Evolutionary conservation across 305 asterid genomes (phyloP).

Genomic region (Fraxinus floribunda): DNA sequence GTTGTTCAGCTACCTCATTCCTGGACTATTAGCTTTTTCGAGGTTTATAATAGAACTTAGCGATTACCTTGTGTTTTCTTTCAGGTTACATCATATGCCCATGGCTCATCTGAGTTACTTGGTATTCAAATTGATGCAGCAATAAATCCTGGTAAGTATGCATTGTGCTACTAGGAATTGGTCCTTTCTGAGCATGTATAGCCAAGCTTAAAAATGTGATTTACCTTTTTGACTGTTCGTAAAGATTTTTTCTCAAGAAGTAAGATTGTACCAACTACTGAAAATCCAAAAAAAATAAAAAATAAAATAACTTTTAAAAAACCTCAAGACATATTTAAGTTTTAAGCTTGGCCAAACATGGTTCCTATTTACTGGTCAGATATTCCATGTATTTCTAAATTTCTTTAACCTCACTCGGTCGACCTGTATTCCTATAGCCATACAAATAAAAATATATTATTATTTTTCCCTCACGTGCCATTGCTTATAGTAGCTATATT

Average conservation of each 20-base stretch:
- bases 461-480: constrained; percentile 8
- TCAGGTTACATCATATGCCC: constrained; percentile 98
- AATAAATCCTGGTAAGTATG: constrained; percentile 81
- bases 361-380: neutral
- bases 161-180: constrained; percentile 17
- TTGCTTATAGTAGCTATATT: constrained; percentile 31
- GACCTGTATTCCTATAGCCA: neutral
- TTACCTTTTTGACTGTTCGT: neutral
- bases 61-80: constrained; percentile 20
- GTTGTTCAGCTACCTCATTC: constrained; percentile 5
- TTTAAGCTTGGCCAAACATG: neutral
- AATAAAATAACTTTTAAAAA: neutral
- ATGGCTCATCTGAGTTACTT: constrained; percentile 91
- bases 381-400: constrained; percentile 17
- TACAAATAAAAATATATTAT: neutral
- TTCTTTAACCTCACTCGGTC: neutral
- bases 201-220: neutral
- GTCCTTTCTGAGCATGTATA: constrained; percentile 4
- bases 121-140: constrained; percentile 99
- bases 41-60: constrained; percentile 6
- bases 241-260: neutral
- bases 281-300: neutral
- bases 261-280: neutral
- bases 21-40: constrained; percentile 18
- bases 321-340: neutral